Percentiles rank a stretch among this genome's conserved stretches.
These are phyloP conservation scores for Bipolaris gigantea DNA, from an alignment of 2,329 filamentous ascomycete genomes.

Conservation along the genomic window DNA sequence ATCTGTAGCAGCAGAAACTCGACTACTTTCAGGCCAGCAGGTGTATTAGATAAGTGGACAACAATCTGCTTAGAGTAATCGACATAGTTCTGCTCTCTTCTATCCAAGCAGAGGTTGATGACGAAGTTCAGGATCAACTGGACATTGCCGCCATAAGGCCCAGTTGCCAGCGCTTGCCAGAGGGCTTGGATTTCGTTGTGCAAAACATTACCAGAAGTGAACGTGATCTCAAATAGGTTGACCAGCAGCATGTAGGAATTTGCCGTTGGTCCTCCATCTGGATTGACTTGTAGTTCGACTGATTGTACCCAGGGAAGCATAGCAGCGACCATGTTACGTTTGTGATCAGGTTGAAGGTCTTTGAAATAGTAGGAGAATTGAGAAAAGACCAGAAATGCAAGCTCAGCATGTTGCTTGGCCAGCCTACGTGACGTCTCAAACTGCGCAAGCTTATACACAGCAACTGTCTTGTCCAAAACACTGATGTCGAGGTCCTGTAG, in stretches of 20 bases:
- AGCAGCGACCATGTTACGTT: constrained; percentile 91
- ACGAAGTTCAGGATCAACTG: constrained; percentile 95
- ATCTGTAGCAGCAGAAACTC: constrained; percentile 93
- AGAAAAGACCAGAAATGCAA: constrained; percentile 93
- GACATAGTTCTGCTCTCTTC: constrained; percentile 96
- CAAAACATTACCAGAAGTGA: constrained; percentile 81
- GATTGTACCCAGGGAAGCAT: constrained; percentile 96
- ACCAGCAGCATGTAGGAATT: constrained; percentile 93
- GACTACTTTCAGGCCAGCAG: constrained; percentile 83
- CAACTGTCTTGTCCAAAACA: constrained; percentile 96
- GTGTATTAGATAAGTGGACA: constrained; percentile 88
- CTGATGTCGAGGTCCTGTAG: constrained; percentile 98
- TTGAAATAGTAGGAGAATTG: constrained; percentile 95
- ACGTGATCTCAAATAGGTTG: constrained; percentile 94
- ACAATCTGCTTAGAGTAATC: constrained; percentile 98
- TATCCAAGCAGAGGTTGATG: constrained; percentile 88
- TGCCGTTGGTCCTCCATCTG: constrained; percentile 85
- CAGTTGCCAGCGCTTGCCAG: constrained; percentile 94
- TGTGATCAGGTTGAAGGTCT: constrained; percentile 76
- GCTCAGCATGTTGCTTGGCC: constrained; percentile 81
- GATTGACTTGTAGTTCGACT: constrained; percentile 88
- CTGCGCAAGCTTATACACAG: constrained; percentile 95
- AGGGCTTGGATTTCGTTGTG: constrained; percentile 97
- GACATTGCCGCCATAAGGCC: constrained; percentile 90
- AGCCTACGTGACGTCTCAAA: constrained; percentile 94